Base-by-base conservation (phyloP, 2,329 filamentous ascomycete species). In the Ceratocystiopsis sp. region DNA sequence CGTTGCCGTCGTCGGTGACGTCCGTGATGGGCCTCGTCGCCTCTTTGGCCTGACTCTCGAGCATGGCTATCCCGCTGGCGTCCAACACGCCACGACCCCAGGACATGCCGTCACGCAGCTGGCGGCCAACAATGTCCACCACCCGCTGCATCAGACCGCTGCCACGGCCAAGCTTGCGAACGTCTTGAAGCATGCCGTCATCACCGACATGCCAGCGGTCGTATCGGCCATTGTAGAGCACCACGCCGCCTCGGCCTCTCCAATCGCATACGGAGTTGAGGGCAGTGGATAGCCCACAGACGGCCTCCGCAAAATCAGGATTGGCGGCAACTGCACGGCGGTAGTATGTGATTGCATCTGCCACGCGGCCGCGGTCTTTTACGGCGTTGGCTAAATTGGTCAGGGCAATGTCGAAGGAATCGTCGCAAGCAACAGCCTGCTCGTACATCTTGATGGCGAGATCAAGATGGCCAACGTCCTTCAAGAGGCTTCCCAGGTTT, bases 381-480 rank as follows among this genome's bases (percentile, higher is more conserved):
- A 98, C 87, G 10, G 91, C 91, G 58, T 98, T 98, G 44, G 91
- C 91, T 18, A 98, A 69, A 54, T 98, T 98, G 4, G 91, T 93
- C 44, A 98, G 65, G 33, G 91, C 91, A 54, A 98, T 98, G 55
- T 98, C 91, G 54, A 98, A 98, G 19, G 78, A 84, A n/a, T 78
- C 77, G 59, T 98, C 91, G 56, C 87, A 96, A 3, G 75, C 71
- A 14, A 98, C 91, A 12, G 91, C 91, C 51, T 85, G 79, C 61
- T 96, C 86, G 56, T 98, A 98, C 89, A 98, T 96, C 50, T 80
- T 78, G 52, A 98, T 95, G 1, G 91, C 91, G 40, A 84, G 73
- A 51, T 86, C 79, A 14, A 98, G 69, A 52, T 96, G 89, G 0
- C 91, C 91, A 51, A 96, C 91, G 53, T 98, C 91, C 55, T 98